Evolutionary conservation across 2,329 filamentous ascomycete genomes (phyloP), one percentile per base, ranked within the genome.

Genomic region (Plectosphaerella sp.): DNA sequence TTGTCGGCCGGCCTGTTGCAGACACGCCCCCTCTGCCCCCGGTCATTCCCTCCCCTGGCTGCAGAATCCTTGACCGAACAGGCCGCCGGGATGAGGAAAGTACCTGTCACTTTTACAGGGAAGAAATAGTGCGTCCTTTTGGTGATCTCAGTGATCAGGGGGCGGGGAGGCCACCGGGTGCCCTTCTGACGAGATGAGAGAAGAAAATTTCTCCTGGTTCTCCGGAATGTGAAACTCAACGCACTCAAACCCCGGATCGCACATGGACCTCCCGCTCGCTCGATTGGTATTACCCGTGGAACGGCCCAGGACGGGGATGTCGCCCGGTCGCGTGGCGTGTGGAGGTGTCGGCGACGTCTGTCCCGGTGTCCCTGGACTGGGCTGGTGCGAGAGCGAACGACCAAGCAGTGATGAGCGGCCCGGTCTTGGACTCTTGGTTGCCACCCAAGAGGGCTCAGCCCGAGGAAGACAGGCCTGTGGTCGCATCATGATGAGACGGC

Each of bases 1-100:
- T 52, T 55, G 28, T 33, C 28, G 28, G 28, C 11, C 49, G 49
- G 33, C 46, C 49, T 42, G 41, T 48, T 48, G 52, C 46, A 49
- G 28, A 47, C 41, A 43, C 41, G 16, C 41, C 28, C 28, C 47
- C 48, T 35, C 37, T 25, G 33, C n/a, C 24, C 20, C 36, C 20
- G 36, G 22, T 22, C 22, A 22, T 22, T 35, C 12, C 37, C 24
- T 46, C 41, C 41, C 41, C 41, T 20, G 41, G n/a, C 41, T 20
- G 16, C 16, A 43, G 41, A 18, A 43, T 43, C 41, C 41, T 18
- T 43, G 41, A 43, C 11, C 41, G 41, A 43, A 18, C 41, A 43
- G n/a, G 41, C 41, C n/a, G n/a, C 18, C 18, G 41, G 41, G 41
- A 43, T 18, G 18, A 43, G 8, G 18, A n/a, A 18, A 18, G 41